Percentiles rank a stretch among this genome's conserved stretches.
Evolutionary conservation across 2,329 filamentous ascomycete species (phyloP).

Genomic region (Fusarium sp.): DNA sequence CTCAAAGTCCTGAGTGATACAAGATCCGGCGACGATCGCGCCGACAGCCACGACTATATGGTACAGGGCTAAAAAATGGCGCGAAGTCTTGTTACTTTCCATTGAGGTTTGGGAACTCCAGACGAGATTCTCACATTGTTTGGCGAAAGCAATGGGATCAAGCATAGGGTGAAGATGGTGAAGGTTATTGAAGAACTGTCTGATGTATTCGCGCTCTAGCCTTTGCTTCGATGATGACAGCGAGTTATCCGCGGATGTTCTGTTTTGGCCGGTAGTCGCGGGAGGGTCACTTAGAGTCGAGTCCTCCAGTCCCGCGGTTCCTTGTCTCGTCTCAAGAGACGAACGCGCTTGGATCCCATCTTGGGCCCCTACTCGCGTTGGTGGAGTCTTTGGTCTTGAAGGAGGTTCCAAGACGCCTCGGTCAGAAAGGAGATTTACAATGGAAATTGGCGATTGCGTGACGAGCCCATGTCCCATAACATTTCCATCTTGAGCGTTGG

Average conservation of each 20-base stretch:
- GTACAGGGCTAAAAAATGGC: not conserved
- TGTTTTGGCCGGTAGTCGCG: not conserved
- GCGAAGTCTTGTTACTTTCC: not conserved
- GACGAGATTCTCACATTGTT: not conserved
- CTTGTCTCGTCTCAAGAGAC: not conserved
- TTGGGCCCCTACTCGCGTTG: not conserved
- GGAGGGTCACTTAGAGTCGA: not conserved
- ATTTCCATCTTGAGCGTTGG: not conserved
- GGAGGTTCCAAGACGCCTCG: not conserved
- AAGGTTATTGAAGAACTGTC: not conserved
- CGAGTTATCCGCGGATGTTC: not conserved
- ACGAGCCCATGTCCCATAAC: not conserved
- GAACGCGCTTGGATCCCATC: not conserved
- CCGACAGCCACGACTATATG: not conserved
- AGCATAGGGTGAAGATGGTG: slow-evolving; percentile 1
- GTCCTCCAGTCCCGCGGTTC: not conserved
- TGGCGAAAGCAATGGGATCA: not conserved
- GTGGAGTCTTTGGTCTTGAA: not conserved
- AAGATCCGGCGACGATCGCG: not conserved
- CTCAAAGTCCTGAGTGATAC: not conserved
- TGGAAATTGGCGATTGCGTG: not conserved
- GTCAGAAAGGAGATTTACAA: not conserved
- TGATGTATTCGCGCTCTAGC: not conserved
- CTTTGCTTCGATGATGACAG: not conserved
- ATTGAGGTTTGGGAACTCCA: not conserved